Percentiles rank a stretch among this genome's conserved stretches.
Evolutionary conservation across 306 rosid species (phyloP).

Genomic region (Corylus heterophylla): DNA sequence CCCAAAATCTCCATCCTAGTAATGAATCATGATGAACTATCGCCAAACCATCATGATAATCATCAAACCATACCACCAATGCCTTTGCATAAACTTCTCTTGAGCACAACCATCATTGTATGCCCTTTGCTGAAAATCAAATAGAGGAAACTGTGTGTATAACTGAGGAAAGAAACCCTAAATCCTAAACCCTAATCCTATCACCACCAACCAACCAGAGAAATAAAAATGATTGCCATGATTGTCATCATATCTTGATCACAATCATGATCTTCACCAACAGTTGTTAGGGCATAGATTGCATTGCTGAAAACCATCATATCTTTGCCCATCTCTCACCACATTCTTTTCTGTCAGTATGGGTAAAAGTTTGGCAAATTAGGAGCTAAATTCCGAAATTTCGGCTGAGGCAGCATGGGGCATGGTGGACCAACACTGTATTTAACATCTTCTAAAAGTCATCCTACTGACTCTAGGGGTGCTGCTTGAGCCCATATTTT

Average conservation of each 20-base stretch:
- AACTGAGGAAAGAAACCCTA: too few relatives aligned
- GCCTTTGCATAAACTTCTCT: neutral
- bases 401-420: neutral
- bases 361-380: neutral
- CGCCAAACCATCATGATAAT: neutral
- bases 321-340: neutral
- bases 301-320: conserved; percentile 13
- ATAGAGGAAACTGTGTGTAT: neutral
- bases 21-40: neutral
- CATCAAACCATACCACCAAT: too few relatives aligned
- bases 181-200: too few relatives aligned
- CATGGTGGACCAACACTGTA: neutral
- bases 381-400: neutral
- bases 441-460: too few relatives aligned
- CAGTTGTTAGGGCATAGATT: neutral
- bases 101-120: neutral
- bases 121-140: neutral
- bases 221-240: neutral
- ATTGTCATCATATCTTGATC: conserved; percentile 1
- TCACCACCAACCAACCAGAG: neutral
- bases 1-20: neutral
- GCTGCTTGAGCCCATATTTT: too few relatives aligned
- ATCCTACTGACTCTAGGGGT: too few relatives aligned
- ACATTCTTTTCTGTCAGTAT: neutral
- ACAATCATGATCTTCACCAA: neutral